A percentile compares a stretch with the other conserved stretches of the same genome.
Conservation (phyloP, 371 early-diverging fungal genomes). For the Gilbertella persicaria region DNA sequence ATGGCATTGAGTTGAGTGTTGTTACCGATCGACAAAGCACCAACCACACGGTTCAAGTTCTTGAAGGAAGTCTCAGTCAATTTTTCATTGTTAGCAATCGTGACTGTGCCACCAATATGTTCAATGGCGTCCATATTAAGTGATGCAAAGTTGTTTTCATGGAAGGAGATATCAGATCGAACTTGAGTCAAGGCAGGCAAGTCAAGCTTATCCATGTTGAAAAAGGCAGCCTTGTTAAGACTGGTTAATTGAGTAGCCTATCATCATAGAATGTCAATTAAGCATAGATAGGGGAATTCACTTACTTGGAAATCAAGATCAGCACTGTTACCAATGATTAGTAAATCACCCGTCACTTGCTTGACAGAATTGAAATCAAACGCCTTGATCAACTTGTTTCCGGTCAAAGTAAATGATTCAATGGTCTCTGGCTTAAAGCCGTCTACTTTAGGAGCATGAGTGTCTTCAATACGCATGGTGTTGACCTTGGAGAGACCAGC, state of each 20-base stretch:
- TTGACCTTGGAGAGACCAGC: conserved; percentile 42
- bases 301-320: conserved; percentile 32
- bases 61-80: conserved; percentile 53
- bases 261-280: neutral
- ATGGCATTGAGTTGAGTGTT: conserved; percentile 51
- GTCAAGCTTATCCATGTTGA: conserved; percentile 40
- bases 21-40: conserved; percentile 62
- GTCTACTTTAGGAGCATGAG: conserved; percentile 42
- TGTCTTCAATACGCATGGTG: conserved; percentile 44
- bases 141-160: conserved; percentile 48
- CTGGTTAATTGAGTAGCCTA: conserved; percentile 38
- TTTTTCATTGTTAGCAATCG: conserved; percentile 54
- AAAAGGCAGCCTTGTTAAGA: conserved; percentile 41
- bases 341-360: conserved; percentile 38
- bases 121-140: conserved; percentile 42
- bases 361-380: conserved; percentile 48
- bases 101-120: conserved; percentile 52
- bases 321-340: conserved; percentile 45
- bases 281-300: neutral
- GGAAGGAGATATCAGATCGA: conserved; percentile 49
- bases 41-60: conserved; percentile 45
- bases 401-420: conserved; percentile 43
- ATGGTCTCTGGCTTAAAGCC: conserved; percentile 41
- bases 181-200: conserved; percentile 38
- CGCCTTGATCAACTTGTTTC: conserved; percentile 51